Base-by-base conservation (phyloP, 1,284 basidiomycete species). In the Pascua guehoae region DNA sequence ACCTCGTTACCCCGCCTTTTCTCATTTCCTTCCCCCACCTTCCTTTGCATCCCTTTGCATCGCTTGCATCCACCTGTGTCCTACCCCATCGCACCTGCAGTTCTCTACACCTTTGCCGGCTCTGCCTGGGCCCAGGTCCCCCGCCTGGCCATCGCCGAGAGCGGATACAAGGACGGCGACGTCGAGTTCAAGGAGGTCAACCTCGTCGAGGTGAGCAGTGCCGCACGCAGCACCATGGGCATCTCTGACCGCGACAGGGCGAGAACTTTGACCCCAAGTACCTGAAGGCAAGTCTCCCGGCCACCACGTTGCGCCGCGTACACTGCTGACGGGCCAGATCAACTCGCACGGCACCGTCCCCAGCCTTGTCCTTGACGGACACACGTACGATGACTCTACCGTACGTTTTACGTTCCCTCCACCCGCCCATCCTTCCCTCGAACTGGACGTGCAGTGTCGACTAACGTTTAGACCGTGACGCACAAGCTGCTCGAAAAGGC, bases 261-360 rank as follows among this genome's bases (percentile, higher is more conserved):
- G 82, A 81, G 61, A 88, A 88, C 75, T 87, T 87, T 64, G 74
- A 77, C 41, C 85, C 85, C 11, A 74, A 79, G 9, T 86, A 82
- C 72, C 64, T 86, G 56, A 79, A 81, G 63, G n/a, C 10, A 11
- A 18, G 17, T 45, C 12, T 44, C 16, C 3, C 43, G 12, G 11
- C 12, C 43, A 18, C 24, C 7, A 32, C 24, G 24, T 3, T 32
- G 24, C 24, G 24, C 24, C 4, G 24, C n/a, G n/a, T n/a, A 32
- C 24, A 32, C 3, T 7, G 7, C 24, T 32, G 24, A 32, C 24
- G 24, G n/a, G 4, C 24, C 24, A 32, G 24, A 71, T 85, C 61
- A 85, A 84, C 70, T 79, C 81, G 5, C 69, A 78, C 41, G 85
- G 75, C 7, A 86, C 84, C 1, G 70, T 86, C 14, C 85, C 85